Conservation (phyloP, 192 early-diverging fungal genomes). For the Diversispora eburnea region DNA sequence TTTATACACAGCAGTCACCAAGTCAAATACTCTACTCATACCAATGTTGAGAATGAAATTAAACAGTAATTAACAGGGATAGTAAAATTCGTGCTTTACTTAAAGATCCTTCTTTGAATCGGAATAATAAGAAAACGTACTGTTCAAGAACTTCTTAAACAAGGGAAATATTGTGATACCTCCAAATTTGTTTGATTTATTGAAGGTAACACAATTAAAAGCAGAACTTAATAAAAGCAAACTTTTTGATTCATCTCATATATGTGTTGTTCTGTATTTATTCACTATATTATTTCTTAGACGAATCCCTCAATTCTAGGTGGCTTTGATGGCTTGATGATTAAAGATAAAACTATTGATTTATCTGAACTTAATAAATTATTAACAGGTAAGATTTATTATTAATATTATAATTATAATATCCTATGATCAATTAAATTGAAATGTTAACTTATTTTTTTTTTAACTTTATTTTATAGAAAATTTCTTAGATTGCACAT, state of each 20-base stretch:
- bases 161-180: conserved; percentile 67
- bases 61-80: conserved; percentile 71
- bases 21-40: conserved; percentile 74
- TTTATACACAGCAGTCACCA: conserved; percentile 88
- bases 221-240: conserved; percentile 76
- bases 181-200: conserved; percentile 87
- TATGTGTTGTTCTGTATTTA: too few relatives aligned
- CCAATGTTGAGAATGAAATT: conserved; percentile 82
- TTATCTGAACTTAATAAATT: conserved; percentile 96
- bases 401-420: too few relatives aligned
- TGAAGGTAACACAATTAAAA: conserved; percentile 72
- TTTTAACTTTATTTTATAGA: too few relatives aligned
- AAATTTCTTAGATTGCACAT: too few relatives aligned
- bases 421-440: too few relatives aligned
- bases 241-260: conserved; percentile 75
- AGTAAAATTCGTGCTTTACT: conserved; percentile 65
- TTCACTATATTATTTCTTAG: conserved; percentile 36
- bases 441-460: too few relatives aligned
- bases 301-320: conserved; percentile 90
- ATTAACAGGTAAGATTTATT: conserved; percentile 54
- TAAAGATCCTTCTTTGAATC: conserved; percentile 84
- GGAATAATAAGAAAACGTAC: conserved; percentile 72
- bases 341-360: conserved; percentile 96
- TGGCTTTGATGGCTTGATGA: conserved; percentile 91
- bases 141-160: conserved; percentile 62